phyloP scores from a whole-genome alignment of 768 basidiomycete genomes.

The Rhodotorula graminis region DNA sequence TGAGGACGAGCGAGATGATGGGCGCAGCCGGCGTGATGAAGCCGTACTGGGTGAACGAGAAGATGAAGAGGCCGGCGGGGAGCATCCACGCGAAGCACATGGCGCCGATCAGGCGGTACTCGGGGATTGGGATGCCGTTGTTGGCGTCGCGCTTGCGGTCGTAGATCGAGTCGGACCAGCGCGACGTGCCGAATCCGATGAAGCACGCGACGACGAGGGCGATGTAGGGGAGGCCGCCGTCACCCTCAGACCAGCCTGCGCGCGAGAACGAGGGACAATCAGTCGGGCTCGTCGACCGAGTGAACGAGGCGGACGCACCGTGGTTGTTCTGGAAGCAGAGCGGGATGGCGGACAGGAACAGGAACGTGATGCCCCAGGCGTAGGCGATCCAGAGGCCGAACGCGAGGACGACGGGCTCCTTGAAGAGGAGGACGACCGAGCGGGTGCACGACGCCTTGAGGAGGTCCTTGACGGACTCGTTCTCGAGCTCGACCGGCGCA shows the following conservation, averaged over 20 bases:
- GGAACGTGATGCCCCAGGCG: constrained; percentile 39
- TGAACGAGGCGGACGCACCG: background rate
- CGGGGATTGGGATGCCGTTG: constrained; percentile 38
- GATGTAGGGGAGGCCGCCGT: constrained; percentile 37
- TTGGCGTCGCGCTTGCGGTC: constrained; percentile 34
- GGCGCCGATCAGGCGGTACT: constrained; percentile 38
- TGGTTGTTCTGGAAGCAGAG: constrained; percentile 39
- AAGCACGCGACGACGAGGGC: constrained; percentile 38
- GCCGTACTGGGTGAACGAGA: constrained; percentile 35
- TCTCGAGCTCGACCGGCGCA: constrained; percentile 38
- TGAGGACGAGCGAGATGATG: constrained; percentile 34
- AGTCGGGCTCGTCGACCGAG: too few relatives aligned
- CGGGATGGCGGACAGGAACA: constrained; percentile 40
- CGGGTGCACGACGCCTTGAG: constrained; percentile 36
- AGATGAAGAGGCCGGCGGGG: constrained; percentile 30
- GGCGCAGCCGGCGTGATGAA: constrained; percentile 31
- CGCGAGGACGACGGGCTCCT: constrained; percentile 34
- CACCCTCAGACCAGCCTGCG: constrained; percentile 32
- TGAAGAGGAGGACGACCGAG: constrained; percentile 33
- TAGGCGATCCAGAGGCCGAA: constrained; percentile 34
- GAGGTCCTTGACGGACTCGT: constrained; percentile 35
- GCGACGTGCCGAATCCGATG: constrained; percentile 36
- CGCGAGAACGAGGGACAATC: too few relatives aligned
- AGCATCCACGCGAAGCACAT: constrained; percentile 28
- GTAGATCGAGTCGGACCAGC: constrained; percentile 38